A percentile compares a stretch with the other conserved stretches of the same genome.
These are phyloP conservation scores for Eimeria acervulina DNA, from an alignment of 169 alveolate genomes.

Conservation along the genomic window DNA sequence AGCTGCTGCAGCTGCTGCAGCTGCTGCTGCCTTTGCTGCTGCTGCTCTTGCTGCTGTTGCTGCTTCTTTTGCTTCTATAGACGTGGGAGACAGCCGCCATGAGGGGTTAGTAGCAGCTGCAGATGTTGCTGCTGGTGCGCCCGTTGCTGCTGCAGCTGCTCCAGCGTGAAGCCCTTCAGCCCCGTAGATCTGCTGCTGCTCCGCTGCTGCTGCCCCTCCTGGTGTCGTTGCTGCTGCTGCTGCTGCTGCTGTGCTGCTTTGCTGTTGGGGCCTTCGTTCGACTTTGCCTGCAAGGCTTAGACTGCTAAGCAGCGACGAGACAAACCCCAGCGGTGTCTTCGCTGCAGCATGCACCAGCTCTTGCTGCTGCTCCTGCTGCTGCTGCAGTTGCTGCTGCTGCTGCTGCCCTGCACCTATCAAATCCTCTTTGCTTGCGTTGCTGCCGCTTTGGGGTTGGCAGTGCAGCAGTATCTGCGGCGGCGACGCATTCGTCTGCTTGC, in stretches of 20 bases:
- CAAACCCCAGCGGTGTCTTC: slow-evolving; percentile 25
- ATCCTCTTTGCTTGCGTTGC: not conserved
- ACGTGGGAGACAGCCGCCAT: not conserved
- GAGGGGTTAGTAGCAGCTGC: not conserved
- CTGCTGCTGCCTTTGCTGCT: slow-evolving; percentile 33
- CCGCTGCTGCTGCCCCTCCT: not conserved
- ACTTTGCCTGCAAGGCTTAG: slow-evolving; percentile 25
- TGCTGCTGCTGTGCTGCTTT: not conserved
- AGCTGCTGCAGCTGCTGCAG: slow-evolving; percentile 56
- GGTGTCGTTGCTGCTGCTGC: slow-evolving; percentile 33
- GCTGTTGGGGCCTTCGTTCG: slow-evolving; percentile 6
- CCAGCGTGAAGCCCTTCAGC: not conserved
- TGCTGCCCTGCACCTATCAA: not conserved
- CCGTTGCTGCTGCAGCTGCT: not conserved
- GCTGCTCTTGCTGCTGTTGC: slow-evolving; percentile 48
- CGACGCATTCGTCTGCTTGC: not conserved
- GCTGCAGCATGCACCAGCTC: not conserved
- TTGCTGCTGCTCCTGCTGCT: slow-evolving; percentile 23
- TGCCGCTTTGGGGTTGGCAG: not conserved
- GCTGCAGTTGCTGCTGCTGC: slow-evolving; percentile 59
- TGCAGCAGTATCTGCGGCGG: slow-evolving; percentile 10
- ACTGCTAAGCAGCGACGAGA: slow-evolving; percentile 31
- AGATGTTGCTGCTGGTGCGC: not conserved
- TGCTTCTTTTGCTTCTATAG: slow-evolving; percentile 24
- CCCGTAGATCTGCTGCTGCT: slow-evolving; percentile 27